Evolutionary conservation across 225 moss, liverwort and hornwort species (phyloP), one percentile per base, ranked within the genome.

Genomic region (Asterella californica): DNA sequence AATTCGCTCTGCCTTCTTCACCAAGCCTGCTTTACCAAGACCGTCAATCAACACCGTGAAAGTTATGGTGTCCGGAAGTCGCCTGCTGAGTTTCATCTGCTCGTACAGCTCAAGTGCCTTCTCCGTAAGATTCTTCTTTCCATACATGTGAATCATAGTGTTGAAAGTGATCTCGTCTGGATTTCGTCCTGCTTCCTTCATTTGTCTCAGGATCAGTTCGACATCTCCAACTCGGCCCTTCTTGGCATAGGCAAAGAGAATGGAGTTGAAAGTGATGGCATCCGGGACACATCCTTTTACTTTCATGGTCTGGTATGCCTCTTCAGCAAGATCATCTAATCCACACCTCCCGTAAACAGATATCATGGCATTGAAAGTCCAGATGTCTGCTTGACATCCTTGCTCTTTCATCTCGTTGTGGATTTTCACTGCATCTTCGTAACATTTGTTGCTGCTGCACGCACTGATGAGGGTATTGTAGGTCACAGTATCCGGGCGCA

Each of bases 381-480:
- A 97, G 33, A 89, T 83, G 80, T 90, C 87, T 55, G 89, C 88
- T 59, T 87, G 89, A 76, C 93, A 94, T 18, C 85, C 84, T 55
- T 88, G 85, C 68, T 84, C 90, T 83, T 90, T 90, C 94, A 99
- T 93, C 80, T 93, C 94, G 76, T 85, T 78, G 73, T 93, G 83
- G 30, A 94, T 87, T 50, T 82, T 86, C 80, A 84, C 81, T 36
- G 91, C 93, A 83, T 99, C 97, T 76, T 83, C 77, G 17, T 87
- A 85, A 81, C 88, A 84, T 76, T 90, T 87, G 78, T 90, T 94
- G 70, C 86, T 76, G 30, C 93, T 90, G 82, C 89, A 94, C 38
- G 89, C 93, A 78, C 90, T 84, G 77, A 99, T 81, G 62, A 99
- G 86, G 38, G 92, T 92, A 46, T 92, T 93, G 79, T 93, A 99